Evolutionary conservation across 2,329 filamentous ascomycete species (phyloP).

Genomic region (Talaromyces sp.): DNA sequence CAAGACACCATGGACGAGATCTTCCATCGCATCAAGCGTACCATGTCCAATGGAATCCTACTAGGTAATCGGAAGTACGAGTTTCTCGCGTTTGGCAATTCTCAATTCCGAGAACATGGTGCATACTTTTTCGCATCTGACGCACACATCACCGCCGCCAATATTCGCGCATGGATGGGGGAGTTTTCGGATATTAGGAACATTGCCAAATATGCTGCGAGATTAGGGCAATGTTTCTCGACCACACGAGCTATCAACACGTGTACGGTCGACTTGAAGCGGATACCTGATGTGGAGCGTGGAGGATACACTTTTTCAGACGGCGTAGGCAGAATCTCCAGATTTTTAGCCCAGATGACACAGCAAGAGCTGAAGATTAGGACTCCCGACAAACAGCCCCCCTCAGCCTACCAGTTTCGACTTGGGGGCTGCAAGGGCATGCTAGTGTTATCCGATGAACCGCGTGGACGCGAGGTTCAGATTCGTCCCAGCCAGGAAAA

Average conservation of each 20-base stretch:
- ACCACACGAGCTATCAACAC: slow-evolving; percentile 74
- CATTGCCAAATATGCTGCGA: slow-evolving; percentile 85
- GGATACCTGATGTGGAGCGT: slow-evolving; percentile 66
- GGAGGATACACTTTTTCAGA: slow-evolving; percentile 78
- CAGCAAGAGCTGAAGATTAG: slow-evolving; percentile 65
- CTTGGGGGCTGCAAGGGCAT: slow-evolving; percentile 92
- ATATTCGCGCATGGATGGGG: slow-evolving; percentile 85
- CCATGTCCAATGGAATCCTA: slow-evolving; percentile 72
- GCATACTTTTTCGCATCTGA: slow-evolving; percentile 88
- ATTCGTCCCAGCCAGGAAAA: slow-evolving; percentile 85
- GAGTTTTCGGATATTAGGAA: slow-evolving; percentile 74
- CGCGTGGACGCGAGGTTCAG: slow-evolving; percentile 65
- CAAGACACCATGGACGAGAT: slow-evolving; percentile 63
- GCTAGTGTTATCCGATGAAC: slow-evolving; percentile 69
- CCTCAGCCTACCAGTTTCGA: slow-evolving; percentile 87
- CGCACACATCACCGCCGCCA: slow-evolving; percentile 62
- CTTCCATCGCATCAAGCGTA: slow-evolving; percentile 69
- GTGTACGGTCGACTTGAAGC: slow-evolving; percentile 56
- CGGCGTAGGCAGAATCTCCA: slow-evolving; percentile 89
- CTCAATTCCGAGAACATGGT: slow-evolving; percentile 86
- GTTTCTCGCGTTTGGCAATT: slow-evolving; percentile 93
- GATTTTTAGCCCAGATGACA: slow-evolving; percentile 69
- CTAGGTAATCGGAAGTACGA: slow-evolving; percentile 80
- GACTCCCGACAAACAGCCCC: slow-evolving; percentile 53
- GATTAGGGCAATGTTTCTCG: slow-evolving; percentile 92